These are phyloP conservation scores for Coemansia sp. DNA, from an alignment of 192 early-diverging fungal species.

Conservation along the genomic window DNA sequence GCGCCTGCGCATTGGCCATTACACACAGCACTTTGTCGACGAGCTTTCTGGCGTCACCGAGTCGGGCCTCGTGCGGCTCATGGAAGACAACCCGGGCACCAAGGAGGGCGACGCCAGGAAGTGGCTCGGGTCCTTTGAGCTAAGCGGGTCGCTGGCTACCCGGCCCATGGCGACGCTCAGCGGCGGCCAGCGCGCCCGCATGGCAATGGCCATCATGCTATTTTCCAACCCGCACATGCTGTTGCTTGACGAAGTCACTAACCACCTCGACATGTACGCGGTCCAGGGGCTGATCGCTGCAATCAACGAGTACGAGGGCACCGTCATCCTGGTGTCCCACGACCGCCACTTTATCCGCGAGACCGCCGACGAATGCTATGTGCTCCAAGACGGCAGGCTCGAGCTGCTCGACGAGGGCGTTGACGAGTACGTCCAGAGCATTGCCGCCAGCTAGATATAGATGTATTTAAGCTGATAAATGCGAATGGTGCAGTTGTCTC, in stretches of 20 bases:
- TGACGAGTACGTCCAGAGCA: constrained; percentile 55
- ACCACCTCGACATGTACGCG: constrained; percentile 85
- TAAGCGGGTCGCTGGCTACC: constrained; percentile 60
- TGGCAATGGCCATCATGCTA: constrained; percentile 70
- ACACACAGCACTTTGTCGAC: constrained; percentile 81
- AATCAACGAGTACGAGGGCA: constrained; percentile 67
- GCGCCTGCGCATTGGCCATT: constrained; percentile 69
- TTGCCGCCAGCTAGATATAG: background rate
- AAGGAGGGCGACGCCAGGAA: constrained; percentile 62
- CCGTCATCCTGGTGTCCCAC: constrained; percentile 80
- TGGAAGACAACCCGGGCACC: constrained; percentile 32
- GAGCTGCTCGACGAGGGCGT: constrained; percentile 60
- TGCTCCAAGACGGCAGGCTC: constrained; percentile 53
- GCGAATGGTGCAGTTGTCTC: no score
- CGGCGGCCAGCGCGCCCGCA: constrained; percentile 79
- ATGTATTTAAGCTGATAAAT: no score
- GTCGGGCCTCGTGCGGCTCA: constrained; percentile 56
- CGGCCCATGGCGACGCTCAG: constrained; percentile 61
- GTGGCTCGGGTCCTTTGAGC: constrained; percentile 73
- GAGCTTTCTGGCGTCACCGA: constrained; percentile 52
- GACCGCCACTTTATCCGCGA: constrained; percentile 80
- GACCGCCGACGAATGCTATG: constrained; percentile 54
- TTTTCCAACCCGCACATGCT: constrained; percentile 64
- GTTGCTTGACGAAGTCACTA: constrained; percentile 80
- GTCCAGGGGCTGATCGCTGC: constrained; percentile 70